phyloP scores from a whole-genome alignment of 2,329 filamentous ascomycete species.

The Furcasterigmium furcatum region DNA sequence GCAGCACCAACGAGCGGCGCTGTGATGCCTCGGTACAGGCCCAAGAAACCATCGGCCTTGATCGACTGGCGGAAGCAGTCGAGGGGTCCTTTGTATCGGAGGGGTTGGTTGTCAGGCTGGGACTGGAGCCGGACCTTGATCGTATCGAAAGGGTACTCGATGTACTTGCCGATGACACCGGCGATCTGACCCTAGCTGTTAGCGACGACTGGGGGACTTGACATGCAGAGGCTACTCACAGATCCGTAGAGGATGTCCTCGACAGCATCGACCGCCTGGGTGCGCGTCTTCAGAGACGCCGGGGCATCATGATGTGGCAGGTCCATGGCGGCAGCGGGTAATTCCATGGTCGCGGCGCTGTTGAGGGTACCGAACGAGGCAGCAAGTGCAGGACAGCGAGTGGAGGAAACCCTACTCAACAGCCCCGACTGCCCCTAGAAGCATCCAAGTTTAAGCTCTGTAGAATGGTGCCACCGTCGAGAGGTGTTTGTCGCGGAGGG shows the following conservation, averaged over 20 bases:
- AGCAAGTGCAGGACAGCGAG: constrained; percentile 10
- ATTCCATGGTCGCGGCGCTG: constrained; percentile 6
- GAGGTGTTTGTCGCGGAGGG: no score
- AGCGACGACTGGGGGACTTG: background rate
- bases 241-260: constrained; percentile 91
- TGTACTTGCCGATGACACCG: constrained; percentile 88
- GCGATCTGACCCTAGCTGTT: constrained; percentile 53
- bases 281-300: constrained; percentile 14
- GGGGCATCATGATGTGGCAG: constrained; percentile 10
- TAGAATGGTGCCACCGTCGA: no score
- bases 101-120: constrained; percentile 80
- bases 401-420: background rate
- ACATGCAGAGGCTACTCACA: constrained; percentile 42
- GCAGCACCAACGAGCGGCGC: constrained; percentile 89
- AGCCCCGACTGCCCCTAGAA: background rate
- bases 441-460: no score
- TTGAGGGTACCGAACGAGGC: constrained; percentile 2
- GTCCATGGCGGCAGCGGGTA: constrained; percentile 10
- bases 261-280: constrained; percentile 60
- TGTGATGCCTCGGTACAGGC: constrained; percentile 88
- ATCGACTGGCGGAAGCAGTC: constrained; percentile 93
- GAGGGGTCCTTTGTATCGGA: constrained; percentile 79
- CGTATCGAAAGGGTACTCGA: constrained; percentile 98
- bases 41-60: constrained; percentile 71
- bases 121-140: constrained; percentile 96